A percentile compares a stretch with the other conserved stretches of the same genome.
These are phyloP conservation scores for Catunica adiposa DNA, from an alignment of 2,329 filamentous ascomycete species.

Conservation along the genomic window DNA sequence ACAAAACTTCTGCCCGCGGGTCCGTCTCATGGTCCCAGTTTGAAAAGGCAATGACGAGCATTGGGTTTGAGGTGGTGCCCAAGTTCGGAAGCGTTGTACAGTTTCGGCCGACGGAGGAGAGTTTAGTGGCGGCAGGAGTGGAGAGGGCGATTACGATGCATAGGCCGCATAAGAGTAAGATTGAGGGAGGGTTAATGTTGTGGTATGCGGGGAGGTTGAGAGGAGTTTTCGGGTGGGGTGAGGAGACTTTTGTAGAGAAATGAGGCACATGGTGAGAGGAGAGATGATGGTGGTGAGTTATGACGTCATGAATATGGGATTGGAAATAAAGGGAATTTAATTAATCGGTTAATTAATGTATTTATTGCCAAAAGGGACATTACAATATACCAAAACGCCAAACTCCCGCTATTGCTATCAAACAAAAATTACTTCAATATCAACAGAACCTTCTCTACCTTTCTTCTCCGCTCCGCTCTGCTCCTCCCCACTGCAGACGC, in stretches of 20 bases:
- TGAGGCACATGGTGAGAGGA: background rate
- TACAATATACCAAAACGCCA: background rate
- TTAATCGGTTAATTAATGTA: background rate
- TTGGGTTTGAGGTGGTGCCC: conserved; percentile 26
- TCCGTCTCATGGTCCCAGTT: conserved; percentile 25
- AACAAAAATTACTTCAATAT: too few relatives aligned
- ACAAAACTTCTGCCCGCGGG: conserved; percentile 19
- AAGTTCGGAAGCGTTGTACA: conserved; percentile 28
- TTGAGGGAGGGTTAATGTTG: conserved; percentile 21
- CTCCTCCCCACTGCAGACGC: too few relatives aligned
- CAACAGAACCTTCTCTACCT: background rate
- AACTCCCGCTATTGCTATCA: background rate
- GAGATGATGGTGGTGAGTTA: background rate
- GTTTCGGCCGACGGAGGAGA: conserved; percentile 19
- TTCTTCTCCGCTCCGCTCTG: too few relatives aligned
- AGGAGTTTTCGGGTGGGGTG: conserved; percentile 23
- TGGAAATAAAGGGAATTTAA: background rate
- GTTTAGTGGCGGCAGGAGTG: background rate
- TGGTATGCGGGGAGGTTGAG: conserved; percentile 21
- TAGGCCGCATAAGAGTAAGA: conserved; percentile 23
- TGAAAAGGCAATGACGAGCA: conserved; percentile 25
- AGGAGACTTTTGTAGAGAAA: conserved; percentile 19
- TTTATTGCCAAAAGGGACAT: background rate
- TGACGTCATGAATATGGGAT: background rate
- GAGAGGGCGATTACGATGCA: conserved; percentile 22